Conservation (phyloP, 495 filamentous ascomycete species). For the Astrocystis sublimbata region DNA sequence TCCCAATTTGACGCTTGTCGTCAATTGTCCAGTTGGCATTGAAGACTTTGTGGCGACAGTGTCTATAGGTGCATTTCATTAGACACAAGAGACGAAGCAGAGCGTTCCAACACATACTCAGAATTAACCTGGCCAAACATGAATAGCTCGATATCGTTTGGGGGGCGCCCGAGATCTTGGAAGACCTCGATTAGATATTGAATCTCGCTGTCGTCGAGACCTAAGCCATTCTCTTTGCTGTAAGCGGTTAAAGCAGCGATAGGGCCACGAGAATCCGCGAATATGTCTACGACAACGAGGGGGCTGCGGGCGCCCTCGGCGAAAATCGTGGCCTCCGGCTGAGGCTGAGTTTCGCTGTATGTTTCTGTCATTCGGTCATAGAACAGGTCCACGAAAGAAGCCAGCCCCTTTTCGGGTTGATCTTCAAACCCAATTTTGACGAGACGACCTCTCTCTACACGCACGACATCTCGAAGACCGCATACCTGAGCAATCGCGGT, state of each 20-base stretch:
- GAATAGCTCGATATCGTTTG: slow-evolving; percentile 92
- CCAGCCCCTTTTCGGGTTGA: slow-evolving; percentile 44
- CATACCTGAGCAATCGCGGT: slow-evolving; percentile 94
- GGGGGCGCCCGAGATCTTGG: slow-evolving; percentile 69
- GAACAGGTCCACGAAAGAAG: slow-evolving; percentile 68
- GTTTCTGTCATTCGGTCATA: slow-evolving; percentile 94
- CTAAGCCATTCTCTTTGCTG: slow-evolving; percentile 79
- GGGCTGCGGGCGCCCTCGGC: slow-evolving; percentile 69
- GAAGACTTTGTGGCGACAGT: slow-evolving; percentile 77
- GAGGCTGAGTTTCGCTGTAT: slow-evolving; percentile 64
- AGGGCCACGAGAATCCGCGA: slow-evolving; percentile 59
- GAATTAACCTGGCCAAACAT: slow-evolving; percentile 99
- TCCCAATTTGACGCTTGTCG: slow-evolving; percentile 71
- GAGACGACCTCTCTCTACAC: slow-evolving; percentile 84
- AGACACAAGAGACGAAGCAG: not conserved
- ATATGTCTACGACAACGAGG: slow-evolving; percentile 71
- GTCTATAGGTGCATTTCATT: slow-evolving; percentile 27
- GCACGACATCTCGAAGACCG: slow-evolving; percentile 68
- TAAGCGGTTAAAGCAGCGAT: slow-evolving; percentile 74
- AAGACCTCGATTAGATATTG: slow-evolving; percentile 91
- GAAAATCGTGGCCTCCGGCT: slow-evolving; percentile 70
- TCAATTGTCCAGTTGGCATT: slow-evolving; percentile 98
- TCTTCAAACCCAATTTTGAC: slow-evolving; percentile 63
- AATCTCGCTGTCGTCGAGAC: slow-evolving; percentile 84
- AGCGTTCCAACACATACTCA: slow-evolving; percentile 39